Conservation (phyloP, 2,329 filamentous ascomycete species). For the Beauveria sp. region DNA sequence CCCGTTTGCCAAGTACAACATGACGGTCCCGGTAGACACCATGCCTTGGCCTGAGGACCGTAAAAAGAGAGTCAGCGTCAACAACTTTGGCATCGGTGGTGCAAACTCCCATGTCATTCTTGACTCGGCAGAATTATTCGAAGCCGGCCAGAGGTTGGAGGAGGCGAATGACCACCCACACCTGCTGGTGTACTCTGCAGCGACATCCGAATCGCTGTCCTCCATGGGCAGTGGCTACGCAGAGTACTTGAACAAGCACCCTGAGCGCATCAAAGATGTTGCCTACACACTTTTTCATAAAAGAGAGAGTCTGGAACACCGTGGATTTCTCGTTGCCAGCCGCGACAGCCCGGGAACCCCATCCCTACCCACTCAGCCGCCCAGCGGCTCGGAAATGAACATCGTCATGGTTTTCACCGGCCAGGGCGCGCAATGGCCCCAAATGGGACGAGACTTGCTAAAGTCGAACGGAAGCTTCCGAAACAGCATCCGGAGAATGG, state of each 20-base stretch:
- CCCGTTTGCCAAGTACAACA: slow-evolving; percentile 9
- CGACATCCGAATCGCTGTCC: background rate
- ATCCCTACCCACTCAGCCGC: background rate
- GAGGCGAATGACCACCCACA: background rate
- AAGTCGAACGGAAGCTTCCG: slow-evolving; percentile 14
- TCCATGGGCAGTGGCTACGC: background rate
- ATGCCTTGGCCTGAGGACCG: background rate
- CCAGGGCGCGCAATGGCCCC: slow-evolving; percentile 27
- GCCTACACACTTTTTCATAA: background rate
- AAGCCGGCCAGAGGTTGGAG: background rate
- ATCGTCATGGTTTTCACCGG: slow-evolving; percentile 24
- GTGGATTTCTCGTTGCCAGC: background rate
- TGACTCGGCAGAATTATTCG: slow-evolving; percentile 11
- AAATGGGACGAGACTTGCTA: slow-evolving; percentile 26
- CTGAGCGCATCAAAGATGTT: background rate
- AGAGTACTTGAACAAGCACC: background rate
- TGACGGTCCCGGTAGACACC: background rate
- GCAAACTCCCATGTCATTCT: slow-evolving; percentile 16
- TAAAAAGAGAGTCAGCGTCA: slow-evolving; percentile 13
- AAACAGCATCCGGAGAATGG: slow-evolving; percentile 12
- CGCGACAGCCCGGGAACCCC: background rate
- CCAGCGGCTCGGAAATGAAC: background rate
- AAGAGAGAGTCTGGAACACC: background rate
- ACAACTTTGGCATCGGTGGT: slow-evolving; percentile 18
- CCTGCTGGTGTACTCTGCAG: background rate